Conservation (phyloP, 176 grass and related monocot species). For the Triticum dicoccoides region DNA sequence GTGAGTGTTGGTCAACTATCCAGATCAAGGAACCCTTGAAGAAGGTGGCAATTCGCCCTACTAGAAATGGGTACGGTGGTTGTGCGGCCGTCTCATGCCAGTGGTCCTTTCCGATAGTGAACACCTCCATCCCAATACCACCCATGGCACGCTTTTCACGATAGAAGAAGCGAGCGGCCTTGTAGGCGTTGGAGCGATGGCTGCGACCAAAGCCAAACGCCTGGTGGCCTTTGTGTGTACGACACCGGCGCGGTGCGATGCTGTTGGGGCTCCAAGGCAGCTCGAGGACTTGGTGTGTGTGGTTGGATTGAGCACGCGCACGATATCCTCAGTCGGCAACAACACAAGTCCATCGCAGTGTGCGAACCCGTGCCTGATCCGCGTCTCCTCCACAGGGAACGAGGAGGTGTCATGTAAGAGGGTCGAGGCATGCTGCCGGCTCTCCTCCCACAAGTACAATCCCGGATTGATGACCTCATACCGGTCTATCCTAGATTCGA, state of each 20-base stretch:
- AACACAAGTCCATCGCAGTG: neutral
- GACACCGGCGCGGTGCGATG: neutral
- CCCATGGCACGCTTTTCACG: neutral
- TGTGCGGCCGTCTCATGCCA: neutral
- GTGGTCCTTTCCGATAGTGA: neutral
- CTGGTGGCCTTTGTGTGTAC: neutral
- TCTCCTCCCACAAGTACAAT: neutral
- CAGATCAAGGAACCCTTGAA: neutral
- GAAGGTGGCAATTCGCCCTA: neutral
- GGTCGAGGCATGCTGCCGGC: neutral
- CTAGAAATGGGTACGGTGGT: neutral
- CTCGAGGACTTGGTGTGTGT: neutral
- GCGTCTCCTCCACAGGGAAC: neutral
- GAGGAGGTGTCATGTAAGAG: neutral
- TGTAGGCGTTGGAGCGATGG: neutral
- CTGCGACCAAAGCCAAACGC: neutral
- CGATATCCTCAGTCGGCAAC: neutral
- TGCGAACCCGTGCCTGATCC: neutral
- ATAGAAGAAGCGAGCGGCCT: neutral
- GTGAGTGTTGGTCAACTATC: neutral
- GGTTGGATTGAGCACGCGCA: neutral
- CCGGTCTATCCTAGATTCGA: neutral
- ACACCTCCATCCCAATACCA: neutral
- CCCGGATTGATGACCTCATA: neutral
- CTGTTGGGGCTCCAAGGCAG: neutral